A percentile compares a stretch with the other conserved stretches of the same genome.
Evolutionary conservation across 768 basidiomycete genomes (phyloP).

Genomic region (Trametes cinnabarina): DNA sequence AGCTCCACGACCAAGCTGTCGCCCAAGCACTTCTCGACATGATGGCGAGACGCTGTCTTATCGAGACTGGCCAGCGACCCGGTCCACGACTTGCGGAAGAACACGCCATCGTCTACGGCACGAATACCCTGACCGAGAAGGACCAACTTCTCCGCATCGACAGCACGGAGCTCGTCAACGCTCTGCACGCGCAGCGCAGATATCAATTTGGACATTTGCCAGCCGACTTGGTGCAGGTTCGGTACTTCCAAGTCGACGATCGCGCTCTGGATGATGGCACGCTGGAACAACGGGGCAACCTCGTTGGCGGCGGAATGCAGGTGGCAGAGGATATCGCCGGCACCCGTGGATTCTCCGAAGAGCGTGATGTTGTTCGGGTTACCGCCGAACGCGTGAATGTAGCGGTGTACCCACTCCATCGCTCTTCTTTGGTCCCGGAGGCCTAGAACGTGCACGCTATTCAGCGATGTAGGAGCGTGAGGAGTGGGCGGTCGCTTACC

Average conservation of each 20-base stretch:
- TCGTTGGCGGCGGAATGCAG: slow-evolving; percentile 65
- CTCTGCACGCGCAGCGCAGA: slow-evolving; percentile 50
- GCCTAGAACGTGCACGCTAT: slow-evolving; percentile 16
- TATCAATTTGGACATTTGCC: slow-evolving; percentile 65
- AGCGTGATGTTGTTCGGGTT: slow-evolving; percentile 38
- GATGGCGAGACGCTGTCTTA: slow-evolving; percentile 24
- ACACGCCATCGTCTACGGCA: slow-evolving; percentile 66
- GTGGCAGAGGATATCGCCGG: slow-evolving; percentile 35
- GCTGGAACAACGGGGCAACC: slow-evolving; percentile 59
- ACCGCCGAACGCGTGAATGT: slow-evolving; percentile 53
- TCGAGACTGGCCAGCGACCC: slow-evolving; percentile 16
- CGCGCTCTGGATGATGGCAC: slow-evolving; percentile 74
- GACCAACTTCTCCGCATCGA: slow-evolving; percentile 57
- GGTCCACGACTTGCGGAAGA: slow-evolving; percentile 54
- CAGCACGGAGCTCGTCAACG: slow-evolving; percentile 60
- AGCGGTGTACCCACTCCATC: slow-evolving; percentile 51
- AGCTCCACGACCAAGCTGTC: slow-evolving; percentile 26
- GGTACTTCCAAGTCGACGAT: slow-evolving; percentile 62
- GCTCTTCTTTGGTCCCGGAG: slow-evolving; percentile 41
- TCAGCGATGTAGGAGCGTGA: neutral
- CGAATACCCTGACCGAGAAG: slow-evolving; percentile 45
- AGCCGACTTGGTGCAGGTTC: slow-evolving; percentile 57
- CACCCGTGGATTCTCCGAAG: slow-evolving; percentile 35
- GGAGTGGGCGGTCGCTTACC: slow-evolving; percentile 41
- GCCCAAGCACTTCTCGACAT: slow-evolving; percentile 29